Evolutionary conservation across 2,329 filamentous ascomycete species (phyloP), one percentile per base, ranked within the genome.

Genomic region (Microdochium nivale): DNA sequence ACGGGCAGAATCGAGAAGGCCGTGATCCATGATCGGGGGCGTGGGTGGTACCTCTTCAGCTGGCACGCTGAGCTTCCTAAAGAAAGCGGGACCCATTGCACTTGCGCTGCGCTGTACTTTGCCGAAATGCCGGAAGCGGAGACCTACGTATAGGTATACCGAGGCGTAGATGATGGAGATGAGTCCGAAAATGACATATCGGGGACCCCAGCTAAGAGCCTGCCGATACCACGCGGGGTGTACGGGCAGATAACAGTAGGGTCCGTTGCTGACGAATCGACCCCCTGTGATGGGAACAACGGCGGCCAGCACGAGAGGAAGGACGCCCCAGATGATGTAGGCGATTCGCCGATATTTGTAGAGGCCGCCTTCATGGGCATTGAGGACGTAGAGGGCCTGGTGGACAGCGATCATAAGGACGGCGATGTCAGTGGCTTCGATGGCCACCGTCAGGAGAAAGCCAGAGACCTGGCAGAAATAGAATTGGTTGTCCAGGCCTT

Each of bases 361-460:
- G 0, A 92, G 73, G 0, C 87, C 87, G 47, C 82, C 80, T 54
- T 79, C 73, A 40, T 62, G 63, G 0, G 82, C 80, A 23, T 78
- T 76, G 57, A 90, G 83, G 50, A 92, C 84, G 65, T 86, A 87
- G 11, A 90, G 68, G 2, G 80, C 81, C 49, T 84, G 86, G 62
- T 92, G 88, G 9, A 89, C 62, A 19, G 87, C 84, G 59, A 92
- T 88, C 52, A 88, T 75, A 14, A 90, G 73, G 16, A 89, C 82
- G 10, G 86, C 80, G 51, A 86, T 75, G 60, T 92, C 87, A 70
- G 81, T 82, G 27, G 82, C 80, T 63, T 88, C 84, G 52, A 86
- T 80, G n/a, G 81, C 81, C 49, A 83, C 66, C 3, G 82, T 71
- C 30, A 88, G 72, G 54, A 87, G 76, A 67, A 87, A 90, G 1